phyloP scores from a whole-genome alignment of 495 filamentous ascomycete genomes.

The Aspergillus nanangensis region DNA sequence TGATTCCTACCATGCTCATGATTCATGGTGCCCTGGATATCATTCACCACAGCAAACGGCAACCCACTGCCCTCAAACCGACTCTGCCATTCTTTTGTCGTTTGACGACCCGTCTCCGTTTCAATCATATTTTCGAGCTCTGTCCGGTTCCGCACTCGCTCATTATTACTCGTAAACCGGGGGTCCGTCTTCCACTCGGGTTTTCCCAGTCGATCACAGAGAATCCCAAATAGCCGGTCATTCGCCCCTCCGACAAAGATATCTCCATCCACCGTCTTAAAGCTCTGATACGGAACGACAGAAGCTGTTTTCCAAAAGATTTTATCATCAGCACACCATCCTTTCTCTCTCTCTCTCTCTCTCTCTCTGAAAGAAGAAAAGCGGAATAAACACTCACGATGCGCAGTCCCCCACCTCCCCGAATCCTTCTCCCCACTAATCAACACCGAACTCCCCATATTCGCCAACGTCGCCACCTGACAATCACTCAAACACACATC shows the following conservation, averaged over 20 bases:
- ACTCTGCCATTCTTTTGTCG: conserved; percentile 86
- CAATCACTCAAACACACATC: conserved; percentile 89
- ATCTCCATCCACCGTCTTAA: conserved; percentile 88
- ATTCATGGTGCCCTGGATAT: conserved; percentile 75
- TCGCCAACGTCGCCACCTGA: conserved; percentile 86
- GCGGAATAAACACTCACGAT: conserved; percentile 56
- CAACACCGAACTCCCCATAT: conserved; percentile 87
- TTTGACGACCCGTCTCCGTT: conserved; percentile 56
- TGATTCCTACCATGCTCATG: conserved; percentile 65
- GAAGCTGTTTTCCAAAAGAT: conserved; percentile 74
- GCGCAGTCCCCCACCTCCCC: conserved; percentile 91
- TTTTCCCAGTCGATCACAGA: conserved; percentile 74
- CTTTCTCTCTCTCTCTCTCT: background rate
- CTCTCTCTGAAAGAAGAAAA: background rate
- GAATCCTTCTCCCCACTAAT: conserved; percentile 84
- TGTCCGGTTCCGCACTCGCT: conserved; percentile 71
- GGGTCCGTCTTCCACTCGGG: conserved; percentile 75
- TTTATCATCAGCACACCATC: background rate
- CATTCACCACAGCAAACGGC: conserved; percentile 94
- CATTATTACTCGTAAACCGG: conserved; percentile 71
- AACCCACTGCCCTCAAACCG: conserved; percentile 87
- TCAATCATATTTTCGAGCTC: conserved; percentile 76
- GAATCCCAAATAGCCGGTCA: conserved; percentile 80
- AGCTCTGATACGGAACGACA: conserved; percentile 91
- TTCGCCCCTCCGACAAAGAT: conserved; percentile 92